Base-by-base conservation (phyloP, 2,329 filamentous ascomycete genomes). In the Pestalotiopsis sp. region DNA sequence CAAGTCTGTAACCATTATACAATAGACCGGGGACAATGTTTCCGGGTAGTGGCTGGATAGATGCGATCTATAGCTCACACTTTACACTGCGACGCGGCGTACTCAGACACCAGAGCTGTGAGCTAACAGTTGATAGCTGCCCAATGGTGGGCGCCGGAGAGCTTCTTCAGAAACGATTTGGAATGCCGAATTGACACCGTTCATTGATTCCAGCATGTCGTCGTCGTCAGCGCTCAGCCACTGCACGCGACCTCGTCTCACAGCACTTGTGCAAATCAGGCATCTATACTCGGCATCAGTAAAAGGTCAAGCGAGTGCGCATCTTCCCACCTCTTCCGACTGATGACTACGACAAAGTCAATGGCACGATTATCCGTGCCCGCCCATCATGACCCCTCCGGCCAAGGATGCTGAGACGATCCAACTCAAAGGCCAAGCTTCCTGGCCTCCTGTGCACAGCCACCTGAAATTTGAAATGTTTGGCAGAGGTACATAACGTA, bases 361-460 rank as follows among this genome's bases (percentile, higher is more conserved):
- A 52, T 52, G 44, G 44, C 44, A 52, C 44, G 44, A 52, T 9
- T 14, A 48, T 48, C 13, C 40, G 44, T 52, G 17, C 17, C n/a
- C 17, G 20, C 44, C 44, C 44, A 17, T 52, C 44, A 35, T 52
- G 7, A n/a, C 20, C 17, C 44, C 44, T 52, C 44, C 20, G 20
- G 44, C 44, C 44, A 52, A 52, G 44, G 20, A 52, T 52, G 44
- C 44, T 52, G 22, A 22, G 44, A 52, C 44, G 44, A 52, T 52
- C 20, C 44, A 9, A n/a, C 17, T 9, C 44, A 52, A 52, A n/a
- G 22, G 44, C 63, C 63, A 65, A 65, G 63, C 63, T 65, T 35
- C 62, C 44, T 7, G 14, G 17, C 17, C 20, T 14, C 44, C 17
- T 14, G 7, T 30, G 48, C 63, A 65, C 63, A 65, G 63, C 63